Evolutionary conservation across 306 rosid species (phyloP), one percentile per base, ranked within the genome.

Genomic region (Ochetophila trinervis): DNA sequence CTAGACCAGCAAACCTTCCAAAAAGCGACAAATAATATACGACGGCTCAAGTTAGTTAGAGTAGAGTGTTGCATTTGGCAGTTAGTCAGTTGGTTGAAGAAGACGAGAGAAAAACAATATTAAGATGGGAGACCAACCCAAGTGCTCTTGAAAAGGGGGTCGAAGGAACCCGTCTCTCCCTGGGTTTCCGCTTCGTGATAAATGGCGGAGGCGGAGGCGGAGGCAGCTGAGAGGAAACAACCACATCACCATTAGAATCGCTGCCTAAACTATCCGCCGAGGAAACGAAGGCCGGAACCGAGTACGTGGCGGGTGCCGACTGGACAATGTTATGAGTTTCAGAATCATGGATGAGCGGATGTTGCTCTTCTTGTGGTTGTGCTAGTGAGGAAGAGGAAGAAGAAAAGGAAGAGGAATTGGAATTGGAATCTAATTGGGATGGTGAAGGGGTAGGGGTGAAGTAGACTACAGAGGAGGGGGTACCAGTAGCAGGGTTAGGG

Each of bases 1-100:
- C 97, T 18, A 93, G 83, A 19, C 97, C 98, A 50, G 96, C 97
- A 86, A 93, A 93, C 79, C 95, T 47, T 17, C 0, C 8, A 2
- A 10, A 53, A 17, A 14, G 47, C 0, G 2, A 30, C 15, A 27
- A 4, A 27, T 27, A 27, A 27, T 27, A 27, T 27, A 27, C 2
- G 32, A 27, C 32, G 32, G 32, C 32, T 27, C 32, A 2, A 27
- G 32, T 27, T 27, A 27, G 3, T 27, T 27, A 27, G 4, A 27
- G 32, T 27, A 27, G 32, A 27, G 12, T 40, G 45, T 8, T 40
- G 45, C 45, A 40, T 40, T 40, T 40, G 45, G 45, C 45, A 40
- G 45, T 40, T 40, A 40, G 10, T 40, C 10, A 40, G 12, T 27
- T 27, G 45, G 12, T 8, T 40, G 15, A 40, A 40, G 10, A 2